Evolutionary conservation across 1,284 basidiomycete genomes (phyloP).

Genomic region (Melampsora allii-populina): DNA sequence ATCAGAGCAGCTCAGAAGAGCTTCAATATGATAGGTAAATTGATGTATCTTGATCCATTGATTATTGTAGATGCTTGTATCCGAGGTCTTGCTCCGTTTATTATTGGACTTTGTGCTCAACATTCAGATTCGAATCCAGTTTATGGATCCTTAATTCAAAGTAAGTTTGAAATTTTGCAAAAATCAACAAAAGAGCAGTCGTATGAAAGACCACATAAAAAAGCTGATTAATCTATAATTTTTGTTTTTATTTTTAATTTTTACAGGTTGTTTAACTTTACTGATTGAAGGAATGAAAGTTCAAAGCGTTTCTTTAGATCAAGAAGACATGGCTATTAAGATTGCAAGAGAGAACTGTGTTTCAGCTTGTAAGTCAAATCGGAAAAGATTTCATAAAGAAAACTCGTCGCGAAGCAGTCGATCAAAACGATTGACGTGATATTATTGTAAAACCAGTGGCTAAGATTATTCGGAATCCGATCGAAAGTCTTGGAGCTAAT

Average conservation of each 20-base stretch:
- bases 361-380: conserved; percentile 19
- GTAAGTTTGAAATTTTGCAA: not conserved
- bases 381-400: not conserved
- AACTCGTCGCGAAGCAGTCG: not conserved
- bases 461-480: conserved; percentile 25
- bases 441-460: conserved; percentile 10
- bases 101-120: conserved; percentile 32
- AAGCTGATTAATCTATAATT: not conserved
- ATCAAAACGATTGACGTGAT: not conserved
- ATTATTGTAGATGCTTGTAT: conserved; percentile 14
- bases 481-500: conserved; percentile 7
- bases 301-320: too few species aligned
- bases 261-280: conserved; percentile 6
- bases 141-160: conserved; percentile 22
- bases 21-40: too few species aligned
- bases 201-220: not conserved
- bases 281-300: conserved; percentile 16
- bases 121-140: conserved; percentile 1
- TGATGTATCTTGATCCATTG: too few species aligned
- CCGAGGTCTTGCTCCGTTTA: conserved; percentile 24
- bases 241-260: not conserved
- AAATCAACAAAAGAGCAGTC: too few species aligned
- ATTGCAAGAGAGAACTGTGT: conserved; percentile 36
- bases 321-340: conserved; percentile 7
- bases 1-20: too few species aligned